Evolutionary conservation across 2,329 filamentous ascomycete genomes (phyloP).

Genomic region (Trichoderma endophyticum): DNA sequence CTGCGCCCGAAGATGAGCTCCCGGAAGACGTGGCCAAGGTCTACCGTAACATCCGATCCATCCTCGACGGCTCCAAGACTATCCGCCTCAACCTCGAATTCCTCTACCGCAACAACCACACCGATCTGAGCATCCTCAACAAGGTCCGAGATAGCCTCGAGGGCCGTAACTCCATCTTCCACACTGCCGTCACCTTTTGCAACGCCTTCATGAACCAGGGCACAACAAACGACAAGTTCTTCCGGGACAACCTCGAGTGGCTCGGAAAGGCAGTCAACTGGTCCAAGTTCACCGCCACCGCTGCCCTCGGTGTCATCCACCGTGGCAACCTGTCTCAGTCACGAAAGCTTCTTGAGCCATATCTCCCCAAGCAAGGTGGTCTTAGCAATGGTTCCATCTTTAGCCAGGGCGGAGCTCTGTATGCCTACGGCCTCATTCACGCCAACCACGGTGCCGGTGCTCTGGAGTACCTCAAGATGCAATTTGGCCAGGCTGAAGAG

Average conservation of each 20-base stretch:
- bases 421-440: conserved; percentile 93
- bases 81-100: conserved; percentile 96
- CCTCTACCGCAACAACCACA: conserved; percentile 90
- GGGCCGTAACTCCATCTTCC: conserved; percentile 96
- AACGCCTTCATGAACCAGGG: conserved; percentile 99
- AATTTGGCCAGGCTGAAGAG: conserved; percentile 73
- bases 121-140: conserved; percentile 88
- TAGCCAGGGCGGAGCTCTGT: conserved; percentile 92
- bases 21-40: conserved; percentile 53
- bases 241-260: conserved; percentile 97
- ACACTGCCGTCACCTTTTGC: conserved; percentile 93
- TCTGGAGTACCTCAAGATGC: conserved; percentile 70
- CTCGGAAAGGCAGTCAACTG: conserved; percentile 97
- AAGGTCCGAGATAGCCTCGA: conserved; percentile 95
- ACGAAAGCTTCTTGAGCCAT: conserved; percentile 88
- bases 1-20: conserved; percentile 53
- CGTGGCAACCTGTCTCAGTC: conserved; percentile 92
- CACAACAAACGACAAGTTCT: conserved; percentile 97
- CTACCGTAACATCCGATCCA: conserved; percentile 62
- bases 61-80: conserved; percentile 85
- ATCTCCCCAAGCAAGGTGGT: conserved; percentile 75
- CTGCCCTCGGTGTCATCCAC: conserved; percentile 93
- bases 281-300: conserved; percentile 98
- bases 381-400: conserved; percentile 83
- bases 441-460: conserved; percentile 95